phyloP scores from a whole-genome alignment of 2,329 filamentous ascomycete genomes.

The Aspergillus sp. region DNA sequence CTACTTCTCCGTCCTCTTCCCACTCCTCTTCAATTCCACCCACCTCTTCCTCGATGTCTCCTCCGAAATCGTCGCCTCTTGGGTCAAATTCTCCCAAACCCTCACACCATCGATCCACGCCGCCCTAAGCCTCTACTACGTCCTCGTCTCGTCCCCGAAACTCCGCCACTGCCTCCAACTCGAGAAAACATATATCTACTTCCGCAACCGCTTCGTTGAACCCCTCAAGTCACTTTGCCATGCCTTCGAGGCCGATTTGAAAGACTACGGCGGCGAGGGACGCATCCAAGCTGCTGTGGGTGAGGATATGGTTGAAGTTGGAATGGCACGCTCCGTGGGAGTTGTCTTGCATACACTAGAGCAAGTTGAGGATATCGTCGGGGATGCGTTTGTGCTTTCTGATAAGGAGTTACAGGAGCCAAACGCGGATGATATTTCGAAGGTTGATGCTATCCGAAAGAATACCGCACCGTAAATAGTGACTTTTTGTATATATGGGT shows the following conservation, averaged over 20 bases:
- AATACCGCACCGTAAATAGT: slow-evolving; percentile 10
- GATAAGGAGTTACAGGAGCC: slow-evolving; percentile 22
- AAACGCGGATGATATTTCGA: slow-evolving; percentile 23
- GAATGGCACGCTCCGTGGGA: slow-evolving; percentile 30
- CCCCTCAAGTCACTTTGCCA: slow-evolving; percentile 28
- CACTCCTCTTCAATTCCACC: slow-evolving; percentile 46
- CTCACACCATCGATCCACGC: slow-evolving; percentile 46
- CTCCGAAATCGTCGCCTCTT: slow-evolving; percentile 33
- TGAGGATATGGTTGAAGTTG: slow-evolving; percentile 26
- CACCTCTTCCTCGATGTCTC: slow-evolving; percentile 35
- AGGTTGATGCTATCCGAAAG: slow-evolving; percentile 21
- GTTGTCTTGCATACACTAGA: slow-evolving; percentile 26
- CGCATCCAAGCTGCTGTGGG: slow-evolving; percentile 29
- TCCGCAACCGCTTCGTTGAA: slow-evolving; percentile 25
- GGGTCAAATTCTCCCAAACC: slow-evolving; percentile 46
- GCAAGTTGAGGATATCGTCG: slow-evolving; percentile 28
- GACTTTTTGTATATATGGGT: background rate
- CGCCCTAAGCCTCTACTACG: slow-evolving; percentile 53
- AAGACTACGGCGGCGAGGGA: slow-evolving; percentile 30
- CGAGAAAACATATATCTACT: slow-evolving; percentile 25
- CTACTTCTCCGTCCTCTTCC: slow-evolving; percentile 40
- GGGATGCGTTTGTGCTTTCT: slow-evolving; percentile 21
- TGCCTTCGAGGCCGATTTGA: slow-evolving; percentile 26
- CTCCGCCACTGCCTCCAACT: slow-evolving; percentile 45
- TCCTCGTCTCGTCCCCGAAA: slow-evolving; percentile 45